These are phyloP conservation scores for Dictyophora rubrovolvata DNA, from an alignment of 768 basidiomycete genomes.

Conservation along the genomic window DNA sequence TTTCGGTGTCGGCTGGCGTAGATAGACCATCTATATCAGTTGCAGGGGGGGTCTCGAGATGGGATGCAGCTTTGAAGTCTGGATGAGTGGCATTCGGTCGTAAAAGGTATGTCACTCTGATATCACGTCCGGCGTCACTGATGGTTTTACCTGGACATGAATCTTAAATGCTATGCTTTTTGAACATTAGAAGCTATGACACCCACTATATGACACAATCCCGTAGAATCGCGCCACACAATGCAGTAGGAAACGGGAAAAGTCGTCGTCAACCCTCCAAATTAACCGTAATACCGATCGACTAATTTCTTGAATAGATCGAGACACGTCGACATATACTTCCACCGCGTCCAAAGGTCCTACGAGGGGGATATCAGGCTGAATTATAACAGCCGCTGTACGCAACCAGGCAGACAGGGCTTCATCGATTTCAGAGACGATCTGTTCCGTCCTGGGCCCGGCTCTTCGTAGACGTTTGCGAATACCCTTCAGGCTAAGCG, in stretches of 20 bases:
- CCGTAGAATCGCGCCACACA: constrained; percentile 74
- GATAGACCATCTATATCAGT: constrained; percentile 44
- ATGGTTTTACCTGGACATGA: constrained; percentile 28
- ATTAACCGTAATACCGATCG: constrained; percentile 58
- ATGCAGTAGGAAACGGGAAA: constrained; percentile 73
- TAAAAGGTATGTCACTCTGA: constrained; percentile 68
- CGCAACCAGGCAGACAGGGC: constrained; percentile 56
- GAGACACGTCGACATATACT: constrained; percentile 39
- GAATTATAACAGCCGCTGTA: constrained; percentile 42
- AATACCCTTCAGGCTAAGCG: constrained; percentile 66
- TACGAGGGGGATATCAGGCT: constrained; percentile 28
- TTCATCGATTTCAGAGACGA: constrained; percentile 59
- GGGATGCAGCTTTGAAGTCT: constrained; percentile 31
- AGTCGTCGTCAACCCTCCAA: constrained; percentile 66
- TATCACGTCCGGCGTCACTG: constrained; percentile 22
- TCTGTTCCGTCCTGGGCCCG: constrained; percentile 47
- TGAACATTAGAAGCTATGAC: background rate
- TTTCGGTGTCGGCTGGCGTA: background rate
- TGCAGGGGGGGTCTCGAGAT: constrained; percentile 60
- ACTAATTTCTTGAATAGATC: constrained; percentile 52
- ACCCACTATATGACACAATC: constrained; percentile 73
- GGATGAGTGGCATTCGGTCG: constrained; percentile 65
- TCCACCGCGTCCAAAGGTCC: constrained; percentile 26
- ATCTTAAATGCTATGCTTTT: too few species aligned
- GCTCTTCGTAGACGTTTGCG: constrained; percentile 53